Evolutionary conservation across 805 yeast species (phyloP).

Genomic region (Saturnispora sekii): DNA sequence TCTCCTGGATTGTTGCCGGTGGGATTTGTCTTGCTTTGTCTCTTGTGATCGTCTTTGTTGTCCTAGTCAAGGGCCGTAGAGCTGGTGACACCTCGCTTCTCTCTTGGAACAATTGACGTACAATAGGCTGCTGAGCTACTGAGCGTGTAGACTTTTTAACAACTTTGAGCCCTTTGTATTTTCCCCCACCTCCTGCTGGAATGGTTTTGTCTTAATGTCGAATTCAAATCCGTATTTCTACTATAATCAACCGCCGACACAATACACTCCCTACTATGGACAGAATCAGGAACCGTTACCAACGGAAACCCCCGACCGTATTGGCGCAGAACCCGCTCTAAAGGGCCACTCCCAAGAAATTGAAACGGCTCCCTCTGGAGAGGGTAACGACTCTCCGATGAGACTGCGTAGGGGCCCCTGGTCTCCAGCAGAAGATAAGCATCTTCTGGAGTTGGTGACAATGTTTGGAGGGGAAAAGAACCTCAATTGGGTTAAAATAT

Average conservation of each 20-base stretch:
- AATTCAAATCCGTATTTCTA: constrained; percentile 1
- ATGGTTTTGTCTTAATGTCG: neutral
- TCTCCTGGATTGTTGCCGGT: constrained; percentile 68
- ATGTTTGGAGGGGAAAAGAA: constrained; percentile 57
- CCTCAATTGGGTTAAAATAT: constrained; percentile 75
- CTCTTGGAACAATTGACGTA: constrained; percentile 50
- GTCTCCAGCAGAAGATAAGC: constrained; percentile 78
- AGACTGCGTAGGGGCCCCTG: constrained; percentile 67
- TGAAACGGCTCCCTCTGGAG: too few relatives aligned
- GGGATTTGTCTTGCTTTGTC: constrained; percentile 55
- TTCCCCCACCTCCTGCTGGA: neutral
- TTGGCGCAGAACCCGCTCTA: neutral
- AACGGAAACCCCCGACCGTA: neutral
- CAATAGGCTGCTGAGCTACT: neutral
- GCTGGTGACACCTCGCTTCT: constrained; percentile 62
- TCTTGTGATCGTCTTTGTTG: constrained; percentile 40
- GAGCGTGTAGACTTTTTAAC: too few relatives aligned
- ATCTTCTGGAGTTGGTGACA: constrained; percentile 57
- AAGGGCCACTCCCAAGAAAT: neutral
- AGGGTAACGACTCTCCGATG: neutral
- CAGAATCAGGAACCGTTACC: too few relatives aligned
- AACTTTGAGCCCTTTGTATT: neutral
- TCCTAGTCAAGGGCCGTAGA: constrained; percentile 57
- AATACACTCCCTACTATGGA: neutral
- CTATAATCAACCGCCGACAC: constrained; percentile 2